A percentile compares a stretch with the other conserved stretches of the same genome.
These are phyloP conservation scores for Alternaria arbusti DNA, from an alignment of 2,329 filamentous ascomycete species.

Conservation along the genomic window DNA sequence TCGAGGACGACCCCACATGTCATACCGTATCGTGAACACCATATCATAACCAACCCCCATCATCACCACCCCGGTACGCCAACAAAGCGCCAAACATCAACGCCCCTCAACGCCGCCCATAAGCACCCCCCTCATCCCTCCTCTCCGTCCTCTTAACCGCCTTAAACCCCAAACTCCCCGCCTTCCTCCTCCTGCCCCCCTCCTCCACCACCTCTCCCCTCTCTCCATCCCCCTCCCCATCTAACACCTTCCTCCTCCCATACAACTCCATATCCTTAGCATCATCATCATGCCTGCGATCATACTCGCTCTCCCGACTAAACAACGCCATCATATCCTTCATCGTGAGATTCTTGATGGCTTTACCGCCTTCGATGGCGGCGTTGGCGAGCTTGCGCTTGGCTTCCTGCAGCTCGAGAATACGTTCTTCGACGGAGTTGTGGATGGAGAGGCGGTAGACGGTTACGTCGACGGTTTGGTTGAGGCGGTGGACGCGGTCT, in stretches of 20 bases:
- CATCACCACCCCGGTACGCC: too few species aligned
- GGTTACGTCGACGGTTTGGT: constrained; percentile 91
- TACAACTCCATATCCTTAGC: constrained; percentile 43
- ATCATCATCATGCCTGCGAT: constrained; percentile 52
- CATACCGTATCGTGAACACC: neutral
- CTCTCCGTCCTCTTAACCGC: constrained; percentile 20
- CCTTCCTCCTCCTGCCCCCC: constrained; percentile 27
- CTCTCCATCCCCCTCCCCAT: constrained; percentile 12
- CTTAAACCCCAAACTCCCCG: constrained; percentile 36
- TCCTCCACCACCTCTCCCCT: constrained; percentile 19
- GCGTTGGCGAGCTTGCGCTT: constrained; percentile 91
- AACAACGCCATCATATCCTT: constrained; percentile 94
- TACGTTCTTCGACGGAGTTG: constrained; percentile 88
- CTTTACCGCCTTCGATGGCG: constrained; percentile 83
- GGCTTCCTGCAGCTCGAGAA: constrained; percentile 91
- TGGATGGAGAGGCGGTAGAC: constrained; percentile 93
- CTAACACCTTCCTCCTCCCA: constrained; percentile 40
- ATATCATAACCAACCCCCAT: neutral
- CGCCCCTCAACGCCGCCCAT: constrained; percentile 39
- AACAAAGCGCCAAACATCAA: too few species aligned
- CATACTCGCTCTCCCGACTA: constrained; percentile 68
- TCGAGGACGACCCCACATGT: too few species aligned
- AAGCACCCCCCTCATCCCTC: constrained; percentile 50
- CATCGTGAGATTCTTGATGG: constrained; percentile 84
- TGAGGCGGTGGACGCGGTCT: constrained; percentile 96